Evolutionary conservation across 768 basidiomycete species (phyloP), one percentile per base, ranked within the genome.

Genomic region (Leucosporidium creatinivorum): DNA sequence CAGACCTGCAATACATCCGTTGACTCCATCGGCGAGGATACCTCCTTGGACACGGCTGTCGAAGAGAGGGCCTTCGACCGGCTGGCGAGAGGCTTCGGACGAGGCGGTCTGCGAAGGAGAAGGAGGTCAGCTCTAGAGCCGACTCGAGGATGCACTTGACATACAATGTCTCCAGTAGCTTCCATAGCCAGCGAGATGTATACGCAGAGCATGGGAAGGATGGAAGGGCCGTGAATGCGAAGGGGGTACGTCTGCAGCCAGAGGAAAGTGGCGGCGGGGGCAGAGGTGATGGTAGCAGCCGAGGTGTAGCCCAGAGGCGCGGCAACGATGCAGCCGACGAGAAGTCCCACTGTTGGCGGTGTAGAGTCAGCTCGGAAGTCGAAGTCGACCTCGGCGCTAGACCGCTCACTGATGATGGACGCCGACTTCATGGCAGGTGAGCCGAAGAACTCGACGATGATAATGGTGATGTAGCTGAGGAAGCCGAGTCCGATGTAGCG

Each of bases 401-500:
- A 28, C 15, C 25, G 28, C 26, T 15, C 54, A 55, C 47, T 60
- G 31, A 31, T 89, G 33, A 33, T 33, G 33, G 33, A 33, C 0
- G 89, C 84, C 13, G 82, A 80, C 49, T 80, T 81, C 77, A 92
- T 88, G 59, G 80, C 83, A 26, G 89, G 91, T 5, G 86, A 87
- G 10, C 90, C 91, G 70, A 91, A 89, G 25, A 91, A 78, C 76
- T 93, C 89, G 1, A 87, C 87, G 31, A 91, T 76, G 73, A 91
- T 83, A 73, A 91, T 91, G 15, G 84, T 81, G 58, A 85, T 74
- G 78, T 91, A 92, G 0, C 86, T 87, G 33, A 92, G 81, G 82
- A 93, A 92, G 0, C 91, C 91, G 30, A 93, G 83, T 5, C 91
- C 90, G 57, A 91, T 87, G 79, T 89, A 89, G 75, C 90, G 83